These are phyloP conservation scores for Millerozyma miso DNA, from an alignment of 805 yeast species.

Conservation along the genomic window DNA sequence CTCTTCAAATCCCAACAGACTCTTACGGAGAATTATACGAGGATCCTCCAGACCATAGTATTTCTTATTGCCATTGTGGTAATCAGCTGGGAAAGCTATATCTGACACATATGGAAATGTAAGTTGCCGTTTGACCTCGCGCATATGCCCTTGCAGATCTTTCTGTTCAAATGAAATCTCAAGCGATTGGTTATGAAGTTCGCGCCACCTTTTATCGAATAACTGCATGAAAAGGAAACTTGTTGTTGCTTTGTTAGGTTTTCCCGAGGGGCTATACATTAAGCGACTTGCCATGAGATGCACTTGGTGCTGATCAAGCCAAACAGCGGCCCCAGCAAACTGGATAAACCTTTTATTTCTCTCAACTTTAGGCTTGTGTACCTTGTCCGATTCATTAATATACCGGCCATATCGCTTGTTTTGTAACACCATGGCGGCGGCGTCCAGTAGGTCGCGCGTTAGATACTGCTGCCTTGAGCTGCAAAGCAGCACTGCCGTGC, in stretches of 20 bases:
- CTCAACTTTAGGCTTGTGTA: conserved; percentile 18
- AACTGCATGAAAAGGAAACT: conserved; percentile 18
- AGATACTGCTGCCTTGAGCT: neutral
- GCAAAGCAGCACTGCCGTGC: neutral
- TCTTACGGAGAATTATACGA: conserved; percentile 9
- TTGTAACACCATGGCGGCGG: neutral
- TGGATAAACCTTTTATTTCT: conserved; percentile 16
- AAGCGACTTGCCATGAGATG: conserved; percentile 19
- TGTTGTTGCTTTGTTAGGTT: conserved; percentile 12
- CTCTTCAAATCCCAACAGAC: conserved; percentile 15
- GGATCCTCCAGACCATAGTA: conserved; percentile 16
- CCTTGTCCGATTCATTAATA: conserved; percentile 11
- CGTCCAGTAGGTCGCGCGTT: neutral
- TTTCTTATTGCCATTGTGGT: neutral
- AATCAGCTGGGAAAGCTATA: neutral
- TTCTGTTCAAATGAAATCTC: conserved; percentile 16
- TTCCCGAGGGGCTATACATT: conserved; percentile 12
- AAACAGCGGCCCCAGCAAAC: conserved; percentile 19
- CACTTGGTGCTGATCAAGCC: conserved; percentile 15
- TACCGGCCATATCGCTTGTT: conserved; percentile 10
- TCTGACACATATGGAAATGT: neutral
- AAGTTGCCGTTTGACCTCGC: neutral
- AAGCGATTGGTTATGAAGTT: conserved; percentile 12
- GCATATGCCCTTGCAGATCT: conserved; percentile 1
- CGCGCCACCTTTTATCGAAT: conserved; percentile 18